A percentile compares a stretch with the other conserved stretches of the same genome.
These are phyloP conservation scores for Alternaria sp. DNA, from an alignment of 2,329 filamentous ascomycete genomes.

Conservation along the genomic window DNA sequence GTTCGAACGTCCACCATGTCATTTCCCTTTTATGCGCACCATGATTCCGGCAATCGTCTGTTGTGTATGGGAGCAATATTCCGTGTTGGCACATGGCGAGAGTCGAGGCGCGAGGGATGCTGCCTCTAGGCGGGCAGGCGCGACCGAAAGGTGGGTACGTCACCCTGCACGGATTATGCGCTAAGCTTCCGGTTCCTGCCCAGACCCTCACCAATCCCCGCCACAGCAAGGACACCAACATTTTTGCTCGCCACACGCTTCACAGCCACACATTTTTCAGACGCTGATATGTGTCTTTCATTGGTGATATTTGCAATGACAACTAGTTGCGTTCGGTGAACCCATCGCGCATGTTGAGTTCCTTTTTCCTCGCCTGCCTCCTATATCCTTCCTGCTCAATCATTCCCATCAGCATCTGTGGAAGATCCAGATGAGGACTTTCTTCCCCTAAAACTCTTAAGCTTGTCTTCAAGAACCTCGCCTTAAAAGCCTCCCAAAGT, in stretches of 20 bases:
- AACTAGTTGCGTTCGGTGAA: no score
- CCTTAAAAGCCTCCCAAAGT: not conserved
- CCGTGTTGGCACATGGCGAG: slow-evolving; percentile 13
- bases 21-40: slow-evolving; percentile 4
- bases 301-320: no score
- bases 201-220: not conserved
- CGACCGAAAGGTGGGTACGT: slow-evolving; percentile 19
- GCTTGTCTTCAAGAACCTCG: not conserved
- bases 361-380: not conserved
- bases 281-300: no score
- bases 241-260: not conserved
- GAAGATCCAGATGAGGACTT: not conserved
- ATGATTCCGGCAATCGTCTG: slow-evolving; percentile 8
- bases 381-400: not conserved
- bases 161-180: slow-evolving; percentile 7
- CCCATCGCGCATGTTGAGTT: no score
- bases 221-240: not conserved
- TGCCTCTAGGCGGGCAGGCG: slow-evolving; percentile 9
- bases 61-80: not conserved
- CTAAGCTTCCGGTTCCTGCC: slow-evolving; percentile 14
- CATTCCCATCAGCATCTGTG: not conserved
- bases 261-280: slow-evolving; percentile 2
- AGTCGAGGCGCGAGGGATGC: slow-evolving; percentile 5
- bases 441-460: rapidly evolving
- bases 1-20: not conserved